Evolutionary conservation across 768 basidiomycete genomes (phyloP), one percentile per base, ranked within the genome.

Genomic region (Saitozyma sp.): DNA sequence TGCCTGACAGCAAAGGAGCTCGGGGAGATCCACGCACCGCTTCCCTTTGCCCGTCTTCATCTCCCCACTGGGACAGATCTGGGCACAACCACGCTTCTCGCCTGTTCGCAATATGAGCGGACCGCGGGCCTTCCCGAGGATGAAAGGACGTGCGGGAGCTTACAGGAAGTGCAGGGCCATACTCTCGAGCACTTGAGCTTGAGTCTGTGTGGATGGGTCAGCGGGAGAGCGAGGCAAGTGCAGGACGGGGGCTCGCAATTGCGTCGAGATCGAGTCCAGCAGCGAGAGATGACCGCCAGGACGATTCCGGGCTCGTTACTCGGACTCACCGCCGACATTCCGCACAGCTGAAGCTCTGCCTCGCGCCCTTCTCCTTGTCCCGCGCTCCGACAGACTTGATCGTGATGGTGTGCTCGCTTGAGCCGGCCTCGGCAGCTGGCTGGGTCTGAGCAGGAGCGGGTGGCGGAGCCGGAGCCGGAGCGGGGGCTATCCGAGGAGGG

Each of bases 111-210:
- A 16, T 45, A 48, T 48, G 8, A 48, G 8, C 37, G 38, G 1
- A 48, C 8, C 20, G 20, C 11, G 17, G 17, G 39, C 20, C 29
- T 29, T 29, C 29, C 29, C 41, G 41, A 45, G 13, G 14, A 16
- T 13, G 19, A 45, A 4, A 9, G 10, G 14, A 29, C 5, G 29
- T 29, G 29, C 29, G 29, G 8, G 3, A 6, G 66, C 70, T 63
- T 46, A 75, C 77, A 78, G 4, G 71, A 73, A 8, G 69, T 69
- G 59, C 77, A 78, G 11, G 77, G 77, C 77, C 77, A 78, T 51
- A 59, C 65, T 58, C 75, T 58, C 38, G 75, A 76, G 59, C 77
- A 78, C 57, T 76, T 78, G 39, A 78, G 62, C 56, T 78, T 78
- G 45, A 78, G 56, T 52, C 75, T 76, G 46, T 13, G 19, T 13